A percentile compares a stretch with the other conserved stretches of the same genome.
Conservation (phyloP, 1,284 basidiomycete genomes). For the Sparassis latifolia region DNA sequence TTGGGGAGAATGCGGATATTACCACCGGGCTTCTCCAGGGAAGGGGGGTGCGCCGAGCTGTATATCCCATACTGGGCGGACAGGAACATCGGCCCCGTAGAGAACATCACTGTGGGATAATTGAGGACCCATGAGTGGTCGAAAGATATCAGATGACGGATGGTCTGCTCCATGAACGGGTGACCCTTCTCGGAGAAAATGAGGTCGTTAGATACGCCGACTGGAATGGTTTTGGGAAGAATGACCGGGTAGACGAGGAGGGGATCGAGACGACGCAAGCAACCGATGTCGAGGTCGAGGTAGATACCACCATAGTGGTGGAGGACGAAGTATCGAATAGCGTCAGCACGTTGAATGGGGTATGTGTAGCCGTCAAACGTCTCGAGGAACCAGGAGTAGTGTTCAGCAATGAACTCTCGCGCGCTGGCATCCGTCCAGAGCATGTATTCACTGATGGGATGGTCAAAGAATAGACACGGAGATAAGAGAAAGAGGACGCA, state of each 20-base stretch:
- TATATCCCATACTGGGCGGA: slow-evolving; percentile 84
- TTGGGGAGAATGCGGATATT: slow-evolving; percentile 90
- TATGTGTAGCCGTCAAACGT: slow-evolving; percentile 93
- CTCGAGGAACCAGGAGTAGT: slow-evolving; percentile 91
- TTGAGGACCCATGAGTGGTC: slow-evolving; percentile 92
- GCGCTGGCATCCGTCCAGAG: slow-evolving; percentile 94
- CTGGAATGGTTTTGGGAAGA: slow-evolving; percentile 92
- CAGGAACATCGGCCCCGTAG: slow-evolving; percentile 93
- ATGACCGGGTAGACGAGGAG: slow-evolving; percentile 87
- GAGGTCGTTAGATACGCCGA: slow-evolving; percentile 96
- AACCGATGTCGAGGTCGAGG: slow-evolving; percentile 96
- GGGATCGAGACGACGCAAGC: slow-evolving; percentile 84
- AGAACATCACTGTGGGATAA: slow-evolving; percentile 99
- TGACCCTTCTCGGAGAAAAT: slow-evolving; percentile 87
- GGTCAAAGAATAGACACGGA: slow-evolving; percentile 7
- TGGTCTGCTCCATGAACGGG: slow-evolving; percentile 89
- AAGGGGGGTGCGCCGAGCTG: slow-evolving; percentile 63
- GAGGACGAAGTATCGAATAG: slow-evolving; percentile 96
- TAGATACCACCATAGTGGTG: slow-evolving; percentile 95
- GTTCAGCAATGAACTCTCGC: slow-evolving; percentile 80
- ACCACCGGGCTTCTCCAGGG: slow-evolving; percentile 44
- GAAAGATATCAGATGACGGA: slow-evolving; percentile 89
- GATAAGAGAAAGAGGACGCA: slow-evolving; percentile 38
- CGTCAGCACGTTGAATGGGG: slow-evolving; percentile 94
- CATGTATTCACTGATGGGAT: slow-evolving; percentile 75